phyloP scores from a whole-genome alignment of 1,284 basidiomycete species.

The Gomphus bonarii region DNA sequence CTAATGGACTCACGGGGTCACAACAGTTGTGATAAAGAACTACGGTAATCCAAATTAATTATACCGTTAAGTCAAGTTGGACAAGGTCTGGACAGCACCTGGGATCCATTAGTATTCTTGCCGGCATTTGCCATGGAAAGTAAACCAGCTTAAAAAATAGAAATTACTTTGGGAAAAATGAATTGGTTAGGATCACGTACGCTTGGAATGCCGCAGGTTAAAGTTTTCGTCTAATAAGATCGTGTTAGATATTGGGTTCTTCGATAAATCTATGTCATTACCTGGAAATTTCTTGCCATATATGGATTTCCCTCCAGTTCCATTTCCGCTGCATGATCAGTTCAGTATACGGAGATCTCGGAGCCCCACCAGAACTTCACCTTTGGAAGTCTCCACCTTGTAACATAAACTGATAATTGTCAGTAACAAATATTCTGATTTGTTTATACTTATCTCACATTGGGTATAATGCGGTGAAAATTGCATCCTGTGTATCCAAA shows the following conservation, averaged over 20 bases:
- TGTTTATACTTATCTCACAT: constrained; percentile 23
- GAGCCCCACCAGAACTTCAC: constrained; percentile 42
- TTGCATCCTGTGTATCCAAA: constrained; percentile 53
- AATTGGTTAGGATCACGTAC: not conserved
- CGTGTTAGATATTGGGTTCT: not conserved
- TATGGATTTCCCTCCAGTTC: constrained; percentile 84
- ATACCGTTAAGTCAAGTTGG: not conserved
- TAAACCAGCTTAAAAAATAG: constrained; percentile 42
- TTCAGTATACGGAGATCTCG: not conserved
- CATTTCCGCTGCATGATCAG: not conserved
- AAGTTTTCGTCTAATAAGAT: constrained; percentile 75
- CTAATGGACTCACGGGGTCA: constrained; percentile 29
- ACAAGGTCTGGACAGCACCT: constrained; percentile 26
- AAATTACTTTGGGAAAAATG: not conserved
- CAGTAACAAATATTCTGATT: not conserved
- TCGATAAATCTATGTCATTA: constrained; percentile 23
- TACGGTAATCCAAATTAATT: constrained; percentile 17
- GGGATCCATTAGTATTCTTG: constrained; percentile 62
- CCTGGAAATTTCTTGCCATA: constrained; percentile 77
- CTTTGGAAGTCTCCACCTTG: constrained; percentile 73
- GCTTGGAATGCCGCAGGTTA: constrained; percentile 62
- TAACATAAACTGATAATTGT: constrained; percentile 59
- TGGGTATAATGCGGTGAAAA: constrained; percentile 83
- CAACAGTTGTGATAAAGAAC: constrained; percentile 86
- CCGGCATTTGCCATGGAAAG: constrained; percentile 89